Evolutionary conservation across 129 eudicot genomes (phyloP), one percentile per base, ranked within the genome.

Genomic region (Apium graveolens): DNA sequence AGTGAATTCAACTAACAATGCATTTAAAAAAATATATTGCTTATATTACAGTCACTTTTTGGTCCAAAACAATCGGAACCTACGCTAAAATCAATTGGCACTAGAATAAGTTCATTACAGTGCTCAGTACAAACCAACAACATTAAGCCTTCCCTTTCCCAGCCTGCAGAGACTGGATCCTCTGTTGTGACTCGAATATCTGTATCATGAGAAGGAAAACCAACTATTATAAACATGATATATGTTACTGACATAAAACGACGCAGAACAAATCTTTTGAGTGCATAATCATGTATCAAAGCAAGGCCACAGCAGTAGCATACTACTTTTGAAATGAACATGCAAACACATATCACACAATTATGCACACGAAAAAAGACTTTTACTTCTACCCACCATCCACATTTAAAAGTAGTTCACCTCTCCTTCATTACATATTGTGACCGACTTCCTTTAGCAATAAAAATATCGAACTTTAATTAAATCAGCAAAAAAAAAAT

Each of bases 131-230:
- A 24, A 21, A 74, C 60, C 62, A 3, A 14, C 26, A 55, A 80
- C 14, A 77, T 80, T 77, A 90, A 44, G 88, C 96, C 92, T 90
- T 93, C 45, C 81, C 92, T 80, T 93, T 93, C 81, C 98, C 94
- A 81, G 96, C 91, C 78, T 93, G 98, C 70, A 87, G 85, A 37
- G 94, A 76, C 75, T 93, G 96, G 78, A 90, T 87, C 86, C 93
- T 89, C 84, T 93, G 98, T 74, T 93, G 98, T 42, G 86, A 70
- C 85, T 91, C 89, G 66, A 76, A 74, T 29, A 93, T 87, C 96
- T 92, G 83, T 79, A 78, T 37, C 21, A 77, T 80, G 75, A 11
- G 1, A 73, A 73, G 21, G 1, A n/a, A 69, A 38, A 16, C 0
- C 11, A 35, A 70, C 21, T 12, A 5, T 37, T 31, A 37, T n/a